Percentiles rank a stretch among this genome's conserved stretches.
Conservation (phyloP, 176 grass and related monocot species). For the Bromus sterilis region DNA sequence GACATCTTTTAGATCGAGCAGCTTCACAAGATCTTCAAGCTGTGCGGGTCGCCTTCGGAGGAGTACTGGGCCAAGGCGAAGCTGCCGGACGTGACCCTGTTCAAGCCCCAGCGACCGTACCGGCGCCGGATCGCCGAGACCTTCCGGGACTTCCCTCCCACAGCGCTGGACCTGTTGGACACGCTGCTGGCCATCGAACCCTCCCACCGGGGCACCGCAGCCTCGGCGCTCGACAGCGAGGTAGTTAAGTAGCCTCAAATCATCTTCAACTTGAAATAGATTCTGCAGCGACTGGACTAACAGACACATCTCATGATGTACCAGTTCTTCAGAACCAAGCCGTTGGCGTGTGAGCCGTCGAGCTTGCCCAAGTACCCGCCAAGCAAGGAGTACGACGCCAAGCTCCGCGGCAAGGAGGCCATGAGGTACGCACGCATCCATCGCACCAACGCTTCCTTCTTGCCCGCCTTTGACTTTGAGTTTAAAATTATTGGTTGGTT, state of each 20-base stretch:
- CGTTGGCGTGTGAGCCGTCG: conserved; percentile 51
- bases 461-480: background rate
- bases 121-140: conserved; percentile 45
- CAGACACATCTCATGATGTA: background rate
- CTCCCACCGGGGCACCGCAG: conserved; percentile 33
- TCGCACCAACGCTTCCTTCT: background rate
- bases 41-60: conserved; percentile 74
- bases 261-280: background rate
- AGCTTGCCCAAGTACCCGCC: conserved; percentile 69
- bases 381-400: conserved; percentile 74
- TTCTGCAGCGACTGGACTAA: background rate
- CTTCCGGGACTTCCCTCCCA: conserved; percentile 57
- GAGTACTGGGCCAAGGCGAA: conserved; percentile 68
- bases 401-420: conserved; percentile 46
- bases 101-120: conserved; percentile 72
- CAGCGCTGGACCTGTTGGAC: conserved; percentile 46
- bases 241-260: background rate
- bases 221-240: conserved; percentile 43
- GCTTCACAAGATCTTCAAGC: conserved; percentile 90
- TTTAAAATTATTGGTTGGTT: background rate
- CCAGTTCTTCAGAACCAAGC: conserved; percentile 64
- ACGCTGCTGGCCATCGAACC: conserved; percentile 70
- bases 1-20: no score
- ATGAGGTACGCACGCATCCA: conserved; percentile 13
- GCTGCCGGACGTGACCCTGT: conserved; percentile 62